phyloP scores from a whole-genome alignment of 169 alveolate genomes.

The Theileria luwenshuni region DNA sequence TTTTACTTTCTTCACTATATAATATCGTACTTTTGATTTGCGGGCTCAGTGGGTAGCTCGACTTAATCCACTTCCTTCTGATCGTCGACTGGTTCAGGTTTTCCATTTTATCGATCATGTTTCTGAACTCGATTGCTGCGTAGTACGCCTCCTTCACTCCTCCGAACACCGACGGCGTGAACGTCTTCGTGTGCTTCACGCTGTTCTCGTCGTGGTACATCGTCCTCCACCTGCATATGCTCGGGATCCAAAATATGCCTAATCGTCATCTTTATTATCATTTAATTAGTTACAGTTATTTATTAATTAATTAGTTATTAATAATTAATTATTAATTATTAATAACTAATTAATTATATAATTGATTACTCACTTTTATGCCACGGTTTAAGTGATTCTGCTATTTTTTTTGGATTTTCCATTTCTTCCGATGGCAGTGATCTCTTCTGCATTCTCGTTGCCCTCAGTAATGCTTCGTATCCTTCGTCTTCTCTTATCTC shows the following conservation, averaged over 20 bases:
- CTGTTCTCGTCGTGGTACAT: slow-evolving; percentile 46
- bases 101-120: slow-evolving; percentile 43
- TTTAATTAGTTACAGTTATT: neutral
- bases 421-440: slow-evolving; percentile 13
- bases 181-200: slow-evolving; percentile 59
- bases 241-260: slow-evolving; percentile 64
- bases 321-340: neutral
- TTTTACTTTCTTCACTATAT: neutral
- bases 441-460: slow-evolving; percentile 3
- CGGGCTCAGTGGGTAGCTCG: neutral
- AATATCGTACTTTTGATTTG: neutral
- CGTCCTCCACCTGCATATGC: slow-evolving; percentile 69
- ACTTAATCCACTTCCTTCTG: slow-evolving; percentile 27
- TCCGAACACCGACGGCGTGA: slow-evolving; percentile 64
- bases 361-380: slow-evolving; percentile 22
- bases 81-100: slow-evolving; percentile 18
- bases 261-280: neutral
- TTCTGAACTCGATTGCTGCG: slow-evolving; percentile 64
- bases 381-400: slow-evolving; percentile 32
- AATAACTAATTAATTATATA: neutral
- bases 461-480: slow-evolving; percentile 9
- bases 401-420: slow-evolving; percentile 21
- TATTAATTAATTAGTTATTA: too few species aligned
- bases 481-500: slow-evolving; percentile 15
- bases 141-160: slow-evolving; percentile 66